Evolutionary conservation across 305 asterid genomes (phyloP), one percentile per base, ranked within the genome.

Genomic region (Fraxinus latifolia): DNA sequence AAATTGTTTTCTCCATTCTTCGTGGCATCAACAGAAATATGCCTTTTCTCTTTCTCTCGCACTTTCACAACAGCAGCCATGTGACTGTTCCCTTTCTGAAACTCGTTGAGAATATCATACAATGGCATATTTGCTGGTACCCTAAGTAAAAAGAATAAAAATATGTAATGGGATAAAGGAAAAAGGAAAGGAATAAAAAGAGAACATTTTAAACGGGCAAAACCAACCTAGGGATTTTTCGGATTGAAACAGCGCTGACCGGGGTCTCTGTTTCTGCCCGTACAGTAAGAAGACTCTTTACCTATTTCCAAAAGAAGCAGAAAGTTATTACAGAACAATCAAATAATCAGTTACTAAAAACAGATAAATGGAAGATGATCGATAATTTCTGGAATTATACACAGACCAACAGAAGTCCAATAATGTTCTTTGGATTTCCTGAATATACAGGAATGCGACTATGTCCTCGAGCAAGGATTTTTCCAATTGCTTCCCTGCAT

Each of bases 1-100:
- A 72, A 78, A 23, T 72, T 76, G 68, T 75, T 79, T 31, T 83
- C 89, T 77, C 80, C 83, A 81, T 58, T 80, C 58, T 70, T 81
- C 77, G 25, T 82, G 65, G 67, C 82, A 33, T 88, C 92, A 31
- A 55, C 77, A 9, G 82, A 79, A 79, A 82, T 77, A 55, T 76
- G 71, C 77, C 82, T 88, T 84, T 84, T 87, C 84, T 83, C 86
- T 89, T 82, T 93, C 85, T 87, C 90, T 80, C 86, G 85, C 83
- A 93, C 93, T 89, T 91, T 93, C 86, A 92, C 98, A 42, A 96
- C 99, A 84, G 98, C 98, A 83, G 99, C 98, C 98, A 96, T 93
- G 90, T 96, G 99, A 87, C 99, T 96, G 89, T 92, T 84, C 42
- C 99, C 98, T 83, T 96, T 96, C 86, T 94, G 99, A 87, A 96